Base-by-base conservation (phyloP, 1,139 yeast species). In the Kazachstania sp. region DNA sequence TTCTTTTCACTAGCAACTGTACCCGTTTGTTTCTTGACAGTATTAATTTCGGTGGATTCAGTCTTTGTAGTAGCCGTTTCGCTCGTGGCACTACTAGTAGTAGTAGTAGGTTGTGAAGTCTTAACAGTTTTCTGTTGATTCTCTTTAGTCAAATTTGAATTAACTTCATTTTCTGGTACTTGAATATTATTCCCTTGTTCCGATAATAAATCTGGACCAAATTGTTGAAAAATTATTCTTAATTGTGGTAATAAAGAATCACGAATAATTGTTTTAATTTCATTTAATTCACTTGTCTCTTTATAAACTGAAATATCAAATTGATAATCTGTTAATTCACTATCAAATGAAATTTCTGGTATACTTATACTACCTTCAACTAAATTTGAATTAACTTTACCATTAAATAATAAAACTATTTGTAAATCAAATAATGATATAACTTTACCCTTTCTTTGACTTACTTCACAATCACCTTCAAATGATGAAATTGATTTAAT, bases 281-380 rank as follows among this genome's bases (percentile, higher is more conserved):
- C 74, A 32, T 72, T 69, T 51, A 74, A 70, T 43, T 72, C 75
- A 34, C 65, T 63, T 38, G 70, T 71, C 59, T 81, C 85, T 55
- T 83, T 77, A 62, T 81, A 79, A 37, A 86, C 72, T 30, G 82
- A 74, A 49, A 87, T 74, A 45, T 82, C 83, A 63, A 92, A 92
- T 63, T 86, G 95, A 59, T 83, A 83, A 55, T 88, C 97, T 53
- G 83, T 90, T 34, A 71, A 75, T 45, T 83, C 92, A 16, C 95
- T 79, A 66, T 92, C 98, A 65, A 90, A 92, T n/a, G 97, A 94
- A 53, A 94, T 77, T 65, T 94, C 98, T 3, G 98, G 99, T 42
- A 92, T 69, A 4, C 80, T 76, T 51, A 92, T 81, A 16, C 83
- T 74, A 12, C 98, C 99, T 45, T 71, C 73, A 34, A 73, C 72